A percentile compares a stretch with the other conserved stretches of the same genome.
phyloP scores from a whole-genome alignment of 805 yeast genomes.

The Saccharomycopsis guyanensis region DNA sequence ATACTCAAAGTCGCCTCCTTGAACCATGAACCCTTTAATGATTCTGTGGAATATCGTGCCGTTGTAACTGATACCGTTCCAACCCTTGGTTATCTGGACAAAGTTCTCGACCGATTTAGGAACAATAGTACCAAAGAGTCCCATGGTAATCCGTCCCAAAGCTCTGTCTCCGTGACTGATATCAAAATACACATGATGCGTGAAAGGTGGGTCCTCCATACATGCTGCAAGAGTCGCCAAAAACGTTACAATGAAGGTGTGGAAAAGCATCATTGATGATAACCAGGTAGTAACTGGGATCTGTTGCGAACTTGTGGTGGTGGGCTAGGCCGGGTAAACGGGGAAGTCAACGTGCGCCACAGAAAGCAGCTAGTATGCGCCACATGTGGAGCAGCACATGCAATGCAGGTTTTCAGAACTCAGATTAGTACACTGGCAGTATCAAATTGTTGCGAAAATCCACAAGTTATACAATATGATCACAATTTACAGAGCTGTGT shows the following conservation, averaged over 20 bases:
- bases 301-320: too few species aligned
- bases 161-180: conserved; percentile 28
- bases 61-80: conserved; percentile 40
- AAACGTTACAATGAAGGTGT: not conserved
- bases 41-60: conserved; percentile 67
- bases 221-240: not conserved
- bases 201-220: conserved; percentile 39
- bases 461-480: too few species aligned
- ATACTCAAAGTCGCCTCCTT: conserved; percentile 79
- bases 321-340: too few species aligned
- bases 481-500: not conserved
- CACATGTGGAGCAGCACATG: too few species aligned
- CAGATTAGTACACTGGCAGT: too few species aligned
- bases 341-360: too few species aligned
- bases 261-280: too few species aligned
- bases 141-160: conserved; percentile 45
- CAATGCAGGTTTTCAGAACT: too few species aligned
- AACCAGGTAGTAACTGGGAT: too few species aligned
- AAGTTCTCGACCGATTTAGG: conserved; percentile 62
- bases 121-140: conserved; percentile 56
- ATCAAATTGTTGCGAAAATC: too few species aligned
- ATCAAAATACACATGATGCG: conserved; percentile 39
- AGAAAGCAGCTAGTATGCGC: too few species aligned
- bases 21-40: conserved; percentile 67
- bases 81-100: conserved; percentile 40